These are phyloP conservation scores for Parasarocladium wereldwijsianum DNA, from an alignment of 2,329 filamentous ascomycete species.

Conservation along the genomic window DNA sequence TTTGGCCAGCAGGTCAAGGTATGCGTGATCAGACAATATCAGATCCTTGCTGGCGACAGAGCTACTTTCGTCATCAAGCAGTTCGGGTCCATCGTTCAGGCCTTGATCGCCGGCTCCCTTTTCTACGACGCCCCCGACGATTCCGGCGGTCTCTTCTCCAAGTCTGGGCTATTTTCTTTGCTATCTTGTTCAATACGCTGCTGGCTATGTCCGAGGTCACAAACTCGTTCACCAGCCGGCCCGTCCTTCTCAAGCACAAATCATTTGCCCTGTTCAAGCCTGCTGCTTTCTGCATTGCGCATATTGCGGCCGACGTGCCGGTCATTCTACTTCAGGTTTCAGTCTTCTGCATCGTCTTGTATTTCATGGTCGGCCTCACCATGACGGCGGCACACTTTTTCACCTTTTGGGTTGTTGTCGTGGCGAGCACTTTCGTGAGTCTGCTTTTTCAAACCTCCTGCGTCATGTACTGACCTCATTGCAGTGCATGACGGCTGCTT, in stretches of 20 bases:
- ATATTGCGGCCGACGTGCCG: conserved; percentile 38
- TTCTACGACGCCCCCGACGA: conserved; percentile 49
- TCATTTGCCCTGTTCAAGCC: conserved; percentile 43
- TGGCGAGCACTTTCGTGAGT: conserved; percentile 34
- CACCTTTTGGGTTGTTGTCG: conserved; percentile 41
- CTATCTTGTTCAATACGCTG: conserved; percentile 46
- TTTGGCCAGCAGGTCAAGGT: conserved; percentile 41
- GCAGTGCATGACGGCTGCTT: conserved; percentile 41
- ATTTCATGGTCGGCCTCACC: conserved; percentile 49
- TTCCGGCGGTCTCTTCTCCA: conserved; percentile 46
- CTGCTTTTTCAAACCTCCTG: not conserved
- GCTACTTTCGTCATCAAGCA: conserved; percentile 50
- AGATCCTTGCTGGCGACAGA: conserved; percentile 51
- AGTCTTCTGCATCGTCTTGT: conserved; percentile 40
- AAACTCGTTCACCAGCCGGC: conserved; percentile 43
- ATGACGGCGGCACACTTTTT: conserved; percentile 40
- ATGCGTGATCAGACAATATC: conserved; percentile 45
- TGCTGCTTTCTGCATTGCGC: conserved; percentile 41
- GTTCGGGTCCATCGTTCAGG: conserved; percentile 38
- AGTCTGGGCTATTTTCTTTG: conserved; percentile 51
- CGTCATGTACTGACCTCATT: not conserved
- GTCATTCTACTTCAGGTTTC: conserved; percentile 43
- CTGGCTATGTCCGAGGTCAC: conserved; percentile 53
- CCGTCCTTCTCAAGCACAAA: conserved; percentile 44
- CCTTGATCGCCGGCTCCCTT: conserved; percentile 48